Conservation (phyloP, 78 protist genomes). For the Planoprotostelium fungivorum region DNA sequence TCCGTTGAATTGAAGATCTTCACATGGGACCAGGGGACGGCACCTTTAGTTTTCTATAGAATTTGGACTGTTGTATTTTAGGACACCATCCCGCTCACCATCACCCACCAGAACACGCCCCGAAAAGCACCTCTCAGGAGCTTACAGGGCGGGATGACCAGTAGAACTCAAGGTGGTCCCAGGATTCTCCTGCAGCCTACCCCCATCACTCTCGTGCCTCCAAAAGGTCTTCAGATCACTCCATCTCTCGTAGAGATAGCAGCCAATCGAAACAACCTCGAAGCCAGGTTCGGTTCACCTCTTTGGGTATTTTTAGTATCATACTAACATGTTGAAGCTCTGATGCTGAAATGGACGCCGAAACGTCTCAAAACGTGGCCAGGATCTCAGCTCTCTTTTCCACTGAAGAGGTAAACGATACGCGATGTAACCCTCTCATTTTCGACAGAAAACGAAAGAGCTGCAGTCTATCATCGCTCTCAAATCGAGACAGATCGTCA, state of each 20-base stretch:
- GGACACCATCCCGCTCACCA: too few relatives aligned
- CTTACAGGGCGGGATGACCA: too few relatives aligned
- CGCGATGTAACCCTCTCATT: not conserved
- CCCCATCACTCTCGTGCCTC: not conserved
- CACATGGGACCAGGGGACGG: too few relatives aligned
- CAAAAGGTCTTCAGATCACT: not conserved
- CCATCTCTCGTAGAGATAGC: not conserved
- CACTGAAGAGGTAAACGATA: not conserved
- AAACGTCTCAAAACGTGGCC: not conserved
- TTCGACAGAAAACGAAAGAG: not conserved
- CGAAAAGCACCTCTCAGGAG: not conserved
- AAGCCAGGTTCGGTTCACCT: too few relatives aligned
- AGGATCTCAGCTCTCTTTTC: not conserved
- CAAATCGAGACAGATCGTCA: not conserved
- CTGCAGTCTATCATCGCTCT: not conserved
- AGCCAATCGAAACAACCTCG: too few relatives aligned
- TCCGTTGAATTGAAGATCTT: too few relatives aligned
- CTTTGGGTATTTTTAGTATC: not conserved
- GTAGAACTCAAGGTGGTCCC: too few relatives aligned
- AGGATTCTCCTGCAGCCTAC: too few relatives aligned
- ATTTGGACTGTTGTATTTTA: too few relatives aligned
- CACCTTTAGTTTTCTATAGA: too few relatives aligned
- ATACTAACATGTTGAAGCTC: not conserved
- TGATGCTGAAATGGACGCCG: not conserved
- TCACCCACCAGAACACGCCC: too few relatives aligned